Evolutionary conservation across 2,329 filamentous ascomycete genomes (phyloP), one percentile per base, ranked within the genome.

Genomic region (Didymella exigua): DNA sequence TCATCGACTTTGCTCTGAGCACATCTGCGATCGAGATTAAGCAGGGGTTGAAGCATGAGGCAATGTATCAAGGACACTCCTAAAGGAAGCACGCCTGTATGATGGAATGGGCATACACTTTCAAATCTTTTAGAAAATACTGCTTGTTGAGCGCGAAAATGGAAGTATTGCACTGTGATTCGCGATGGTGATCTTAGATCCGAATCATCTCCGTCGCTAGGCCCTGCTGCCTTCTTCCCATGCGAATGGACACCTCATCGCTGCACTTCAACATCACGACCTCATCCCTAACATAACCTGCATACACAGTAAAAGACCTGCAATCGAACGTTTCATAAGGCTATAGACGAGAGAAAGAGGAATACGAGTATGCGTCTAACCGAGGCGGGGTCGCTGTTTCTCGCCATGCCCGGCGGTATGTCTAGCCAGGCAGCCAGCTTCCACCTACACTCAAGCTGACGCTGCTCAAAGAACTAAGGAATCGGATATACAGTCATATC

Each of bases 351-450:
- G 16, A 10, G 5, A 5, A 16, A 2, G 4, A 10, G 13, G n/a
- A 5, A 16, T 9, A 37, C 18, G 19, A n/a, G 10, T n/a, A 14
- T 16, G 11, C 10, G n/a, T 3, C 2, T 7, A 7, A 7, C 2
- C 2, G 1, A 5, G 6, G 34, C 34, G 13, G 19, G 23, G 8
- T 48, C 43, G 7, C 30, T 43, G 0, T 30, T 54, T 0, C 50
- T 54, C 18, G 37, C 24, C 5, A 14, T 54, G 6, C 50, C 50
- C 13, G 50, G 50, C 18, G 50, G 50, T 54, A 48, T 0, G 43
- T 36, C 4, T 6, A 30, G 8, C 2, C 34, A 4, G 2, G 7
- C 7, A 14, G 7, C 29, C 19, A 10, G 7, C 5, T 2, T 14
- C 9, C 4, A 24, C 2, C 30, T 7, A 1, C 1, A 9, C 34